These are phyloP conservation scores for Aphanoascus verrucosus DNA, from an alignment of 2,329 filamentous ascomycete genomes.

Conservation along the genomic window DNA sequence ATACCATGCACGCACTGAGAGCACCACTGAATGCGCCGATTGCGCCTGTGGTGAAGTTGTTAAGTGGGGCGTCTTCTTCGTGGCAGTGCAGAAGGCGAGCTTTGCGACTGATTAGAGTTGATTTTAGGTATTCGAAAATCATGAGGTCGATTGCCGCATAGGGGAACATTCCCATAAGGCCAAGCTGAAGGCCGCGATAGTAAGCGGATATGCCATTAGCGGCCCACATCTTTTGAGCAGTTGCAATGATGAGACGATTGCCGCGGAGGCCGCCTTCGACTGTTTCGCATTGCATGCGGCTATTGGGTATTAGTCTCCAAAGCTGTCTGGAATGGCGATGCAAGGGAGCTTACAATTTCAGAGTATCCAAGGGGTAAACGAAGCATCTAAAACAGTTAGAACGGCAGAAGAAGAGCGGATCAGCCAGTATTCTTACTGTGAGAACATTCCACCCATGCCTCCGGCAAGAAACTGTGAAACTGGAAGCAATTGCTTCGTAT, in stretches of 20 bases:
- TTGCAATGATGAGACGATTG: conserved; percentile 69
- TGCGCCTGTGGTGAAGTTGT: conserved; percentile 71
- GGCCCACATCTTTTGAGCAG: conserved; percentile 75
- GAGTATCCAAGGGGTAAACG: conserved; percentile 79
- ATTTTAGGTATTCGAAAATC: conserved; percentile 88
- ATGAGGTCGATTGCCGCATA: conserved; percentile 95
- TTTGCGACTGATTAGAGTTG: conserved; percentile 57
- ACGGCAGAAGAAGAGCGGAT: not conserved
- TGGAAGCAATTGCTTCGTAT: conserved; percentile 66
- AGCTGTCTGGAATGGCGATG: not conserved
- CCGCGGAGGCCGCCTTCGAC: conserved; percentile 76
- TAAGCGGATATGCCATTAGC: conserved; percentile 64
- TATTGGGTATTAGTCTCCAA: conserved; percentile 21
- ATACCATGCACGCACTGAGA: conserved; percentile 85
- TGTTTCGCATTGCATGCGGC: conserved; percentile 86
- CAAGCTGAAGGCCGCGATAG: conserved; percentile 89
- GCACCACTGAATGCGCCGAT: conserved; percentile 89
- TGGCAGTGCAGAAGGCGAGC: conserved; percentile 59
- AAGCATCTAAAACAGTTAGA: conserved; percentile 49
- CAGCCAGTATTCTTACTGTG: conserved; percentile 52
- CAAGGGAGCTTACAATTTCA: conserved; percentile 44
- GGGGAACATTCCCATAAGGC: conserved; percentile 90
- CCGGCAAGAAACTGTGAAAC: conserved; percentile 85
- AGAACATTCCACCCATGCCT: conserved; percentile 84
- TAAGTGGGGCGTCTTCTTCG: conserved; percentile 71